Evolutionary conservation across 495 filamentous ascomycete genomes (phyloP), one percentile per base, ranked within the genome.

Genomic region (Immersiella caudata): DNA sequence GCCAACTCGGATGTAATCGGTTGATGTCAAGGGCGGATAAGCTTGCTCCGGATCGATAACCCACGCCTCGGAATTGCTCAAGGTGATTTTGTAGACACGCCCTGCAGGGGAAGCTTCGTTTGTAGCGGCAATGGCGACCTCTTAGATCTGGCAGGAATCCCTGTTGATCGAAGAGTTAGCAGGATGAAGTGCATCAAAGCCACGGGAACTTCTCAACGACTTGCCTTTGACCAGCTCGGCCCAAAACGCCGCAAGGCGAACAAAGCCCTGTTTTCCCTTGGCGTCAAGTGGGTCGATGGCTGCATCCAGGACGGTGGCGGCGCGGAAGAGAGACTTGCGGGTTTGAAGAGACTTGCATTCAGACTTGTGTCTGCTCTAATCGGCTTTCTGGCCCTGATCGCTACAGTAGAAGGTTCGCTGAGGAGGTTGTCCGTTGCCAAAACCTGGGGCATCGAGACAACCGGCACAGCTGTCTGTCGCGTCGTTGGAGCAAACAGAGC

Each of bases 261-360:
- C 21, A 33, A 49, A 49, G 60, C 20, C 33, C 33, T 50, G 2
- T 12, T 62, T 25, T 50, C 60, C 60, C 25, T 49, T 50, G 35
- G 14, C 60, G 46, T 29, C 60, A 20, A 62, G 22, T 7, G 50
- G 20, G 33, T 11, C 60, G 7, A 22, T 11, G 35, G 25, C 33
- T 9, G 60, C 35, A n/a, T 22, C 60, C 21, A 62, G 36, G n/a
- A 62, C 33, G 36, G 36, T 14, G 6, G 60, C 60, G 33, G 36
- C 60, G n/a, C 60, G 35, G 20, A 7, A 20, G n/a, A 62, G 2
- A 50, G 21, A 46, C 60, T 25, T 62, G 29, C 60, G 60, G 25
- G 60, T 62, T 20, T 62, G 60, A 24, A 62, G 35, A n/a, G n/a
- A 2, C 24, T 62, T 62, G 60, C 60, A 62, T 50, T 62, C 35